Percentiles rank a stretch among this genome's conserved stretches.
Evolutionary conservation across 768 basidiomycete genomes (phyloP).

Genomic region (Boletus tylopilopsis): DNA sequence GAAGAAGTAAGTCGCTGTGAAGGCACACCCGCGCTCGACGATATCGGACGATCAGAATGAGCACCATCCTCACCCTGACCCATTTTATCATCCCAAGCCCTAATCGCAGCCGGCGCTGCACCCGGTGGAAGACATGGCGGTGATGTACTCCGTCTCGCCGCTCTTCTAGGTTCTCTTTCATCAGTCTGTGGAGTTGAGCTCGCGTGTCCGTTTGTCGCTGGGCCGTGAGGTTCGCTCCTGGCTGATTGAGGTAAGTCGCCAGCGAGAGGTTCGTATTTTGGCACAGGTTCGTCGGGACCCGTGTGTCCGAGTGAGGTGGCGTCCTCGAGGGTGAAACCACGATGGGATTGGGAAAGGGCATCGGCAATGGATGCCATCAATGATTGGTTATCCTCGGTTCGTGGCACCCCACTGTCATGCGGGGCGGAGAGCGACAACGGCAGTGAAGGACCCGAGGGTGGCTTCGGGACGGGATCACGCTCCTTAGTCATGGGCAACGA

Average conservation of each 20-base stretch:
- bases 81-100: slow-evolving; percentile 35
- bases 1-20: slow-evolving; percentile 33
- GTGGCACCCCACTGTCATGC: slow-evolving; percentile 2
- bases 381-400: slow-evolving; percentile 27
- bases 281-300: slow-evolving; percentile 33
- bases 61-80: slow-evolving; percentile 31
- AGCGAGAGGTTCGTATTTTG: slow-evolving; percentile 34
- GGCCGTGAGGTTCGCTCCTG: slow-evolving; percentile 19
- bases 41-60: slow-evolving; percentile 29
- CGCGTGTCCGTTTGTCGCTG: slow-evolving; percentile 14
- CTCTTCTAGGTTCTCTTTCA: slow-evolving; percentile 22
- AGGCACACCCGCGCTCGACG: slow-evolving; percentile 32
- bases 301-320: slow-evolving; percentile 16
- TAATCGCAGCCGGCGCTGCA: slow-evolving; percentile 37
- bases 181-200: slow-evolving; percentile 3
- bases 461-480: slow-evolving; percentile 25
- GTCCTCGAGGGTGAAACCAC: slow-evolving; percentile 24
- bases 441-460: slow-evolving; percentile 9
- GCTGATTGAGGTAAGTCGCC: neutral
- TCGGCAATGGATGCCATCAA: slow-evolving; percentile 38
- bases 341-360: slow-evolving; percentile 32
- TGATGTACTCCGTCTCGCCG: slow-evolving; percentile 30
- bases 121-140: slow-evolving; percentile 42
- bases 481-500: slow-evolving; percentile 55
- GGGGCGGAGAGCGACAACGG: slow-evolving; percentile 10